Conservation (phyloP, 345 rosid genomes). For the Rhodamnia argentea region DNA sequence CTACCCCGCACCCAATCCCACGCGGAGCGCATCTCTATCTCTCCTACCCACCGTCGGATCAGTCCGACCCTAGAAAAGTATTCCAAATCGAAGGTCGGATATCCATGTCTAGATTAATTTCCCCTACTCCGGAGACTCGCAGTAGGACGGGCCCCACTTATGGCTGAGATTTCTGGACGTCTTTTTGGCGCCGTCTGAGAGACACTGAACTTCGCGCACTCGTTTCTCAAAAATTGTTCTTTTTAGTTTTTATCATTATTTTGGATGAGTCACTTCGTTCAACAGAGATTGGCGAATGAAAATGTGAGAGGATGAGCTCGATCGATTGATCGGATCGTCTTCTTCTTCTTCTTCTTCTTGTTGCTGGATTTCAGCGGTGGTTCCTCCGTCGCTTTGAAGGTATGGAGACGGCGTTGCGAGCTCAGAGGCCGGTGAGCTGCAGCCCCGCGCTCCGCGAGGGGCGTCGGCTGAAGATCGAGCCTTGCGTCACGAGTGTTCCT, state of each 20-base stretch:
- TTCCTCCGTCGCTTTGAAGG: background rate
- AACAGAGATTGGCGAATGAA: background rate
- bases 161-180: background rate
- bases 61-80: background rate
- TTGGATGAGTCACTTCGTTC: background rate
- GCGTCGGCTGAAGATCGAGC: constrained; percentile 30
- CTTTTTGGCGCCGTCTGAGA: background rate
- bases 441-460: constrained; percentile 18
- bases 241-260: background rate
- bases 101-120: background rate
- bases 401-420: constrained; percentile 62
- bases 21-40: background rate
- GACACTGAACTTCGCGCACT: background rate
- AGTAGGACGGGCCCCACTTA: background rate
- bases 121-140: background rate
- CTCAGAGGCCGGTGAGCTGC: constrained; percentile 37
- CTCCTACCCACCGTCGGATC: background rate
- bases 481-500: constrained; percentile 10
- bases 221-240: background rate
- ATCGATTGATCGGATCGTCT: background rate
- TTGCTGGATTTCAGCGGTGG: background rate
- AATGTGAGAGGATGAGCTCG: background rate
- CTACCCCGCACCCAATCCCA: background rate
- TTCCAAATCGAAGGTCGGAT: background rate
- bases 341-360: background rate